Evolutionary conservation across 164 flowering plant species (phyloP).

Genomic region (Protea cynaroides): DNA sequence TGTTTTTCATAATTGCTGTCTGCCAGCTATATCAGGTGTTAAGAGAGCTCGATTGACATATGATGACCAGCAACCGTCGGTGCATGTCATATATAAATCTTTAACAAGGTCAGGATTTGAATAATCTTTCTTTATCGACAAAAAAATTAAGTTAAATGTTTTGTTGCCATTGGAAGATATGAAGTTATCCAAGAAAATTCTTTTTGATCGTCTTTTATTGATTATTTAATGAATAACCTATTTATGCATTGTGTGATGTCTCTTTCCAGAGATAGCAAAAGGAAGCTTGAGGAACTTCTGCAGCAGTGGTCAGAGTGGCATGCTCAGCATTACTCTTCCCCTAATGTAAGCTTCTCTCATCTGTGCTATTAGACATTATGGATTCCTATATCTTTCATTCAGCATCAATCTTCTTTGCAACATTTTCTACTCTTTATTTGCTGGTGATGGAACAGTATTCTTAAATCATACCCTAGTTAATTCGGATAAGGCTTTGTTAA

Average conservation of each 20-base stretch:
- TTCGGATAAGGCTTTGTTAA: no score
- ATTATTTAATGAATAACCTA: background rate
- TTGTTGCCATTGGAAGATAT: background rate
- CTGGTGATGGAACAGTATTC: background rate
- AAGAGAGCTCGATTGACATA: conserved; percentile 57
- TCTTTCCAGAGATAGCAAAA: conserved; percentile 61
- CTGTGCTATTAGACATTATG: no score
- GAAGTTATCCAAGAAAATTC: background rate
- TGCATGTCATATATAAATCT: conserved; percentile 52
- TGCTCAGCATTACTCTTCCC: conserved; percentile 39
- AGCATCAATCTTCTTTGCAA: background rate
- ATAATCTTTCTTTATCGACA: conserved; percentile 2
- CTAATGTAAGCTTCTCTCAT: conserved; percentile 31
- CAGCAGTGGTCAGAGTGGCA: conserved; percentile 93
- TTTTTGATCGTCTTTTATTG: background rate
- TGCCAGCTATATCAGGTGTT: conserved; percentile 53
- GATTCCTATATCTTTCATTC: no score
- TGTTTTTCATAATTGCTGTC: conserved; percentile 30
- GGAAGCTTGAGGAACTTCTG: conserved; percentile 70
- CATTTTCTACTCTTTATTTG: background rate
- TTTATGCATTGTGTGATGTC: background rate
- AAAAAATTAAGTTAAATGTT: background rate
- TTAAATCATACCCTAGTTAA: no score
- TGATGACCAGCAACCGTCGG: conserved; percentile 64
- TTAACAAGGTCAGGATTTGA: conserved; percentile 57